A percentile compares a stretch with the other conserved stretches of the same genome.
These are phyloP conservation scores for Sphaerulina populicola DNA, from an alignment of 2,329 filamentous ascomycete species.

Conservation along the genomic window DNA sequence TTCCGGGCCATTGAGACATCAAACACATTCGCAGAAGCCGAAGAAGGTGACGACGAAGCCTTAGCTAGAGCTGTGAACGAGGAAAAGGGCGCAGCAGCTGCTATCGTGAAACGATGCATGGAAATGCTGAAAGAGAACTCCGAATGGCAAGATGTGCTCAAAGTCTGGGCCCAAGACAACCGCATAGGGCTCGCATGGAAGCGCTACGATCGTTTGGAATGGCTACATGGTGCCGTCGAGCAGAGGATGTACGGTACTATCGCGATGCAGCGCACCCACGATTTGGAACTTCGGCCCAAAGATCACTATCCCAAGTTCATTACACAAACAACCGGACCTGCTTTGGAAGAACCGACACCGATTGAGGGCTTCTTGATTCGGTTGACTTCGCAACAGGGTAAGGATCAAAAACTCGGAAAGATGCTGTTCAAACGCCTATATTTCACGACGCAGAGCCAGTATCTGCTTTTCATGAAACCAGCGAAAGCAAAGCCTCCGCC, in stretches of 20 bases:
- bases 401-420: constrained; percentile 50
- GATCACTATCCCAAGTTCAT: constrained; percentile 53
- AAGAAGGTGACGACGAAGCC: constrained; percentile 42
- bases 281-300: constrained; percentile 58
- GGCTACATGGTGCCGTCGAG: constrained; percentile 58
- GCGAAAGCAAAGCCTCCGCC: constrained; percentile 51
- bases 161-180: constrained; percentile 50
- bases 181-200: constrained; percentile 61
- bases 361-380: constrained; percentile 59
- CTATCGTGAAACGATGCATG: constrained; percentile 52
- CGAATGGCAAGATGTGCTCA: constrained; percentile 53
- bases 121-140: constrained; percentile 48
- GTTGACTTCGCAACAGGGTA: constrained; percentile 55
- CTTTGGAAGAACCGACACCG: constrained; percentile 51
- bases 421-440: constrained; percentile 59
- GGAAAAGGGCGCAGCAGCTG: constrained; percentile 49
- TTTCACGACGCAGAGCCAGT: constrained; percentile 57
- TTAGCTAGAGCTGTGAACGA: constrained; percentile 40
- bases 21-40: constrained; percentile 35
- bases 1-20: constrained; percentile 47
- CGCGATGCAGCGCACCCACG: constrained; percentile 58
- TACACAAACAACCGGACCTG: constrained; percentile 37
- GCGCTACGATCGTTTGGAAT: constrained; percentile 60
- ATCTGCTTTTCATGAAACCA: constrained; percentile 54
- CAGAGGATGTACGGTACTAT: constrained; percentile 62